Percentiles rank a stretch among this genome's conserved stretches.
phyloP scores from a whole-genome alignment of 106 monocot species.

The Platanthera guangdongensis region DNA sequence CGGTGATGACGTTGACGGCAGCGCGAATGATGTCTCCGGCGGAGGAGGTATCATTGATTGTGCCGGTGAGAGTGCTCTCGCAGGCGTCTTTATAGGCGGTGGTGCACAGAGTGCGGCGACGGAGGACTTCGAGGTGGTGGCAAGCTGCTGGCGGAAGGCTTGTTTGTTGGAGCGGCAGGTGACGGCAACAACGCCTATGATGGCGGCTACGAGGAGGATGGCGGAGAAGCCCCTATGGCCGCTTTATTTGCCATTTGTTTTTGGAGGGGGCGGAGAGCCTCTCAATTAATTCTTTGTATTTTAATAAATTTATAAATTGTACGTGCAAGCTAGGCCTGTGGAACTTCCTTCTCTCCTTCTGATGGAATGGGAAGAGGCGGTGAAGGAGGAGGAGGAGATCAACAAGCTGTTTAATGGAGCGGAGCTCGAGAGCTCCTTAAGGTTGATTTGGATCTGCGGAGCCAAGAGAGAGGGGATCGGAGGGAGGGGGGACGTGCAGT shows the following conservation, averaged over 20 bases:
- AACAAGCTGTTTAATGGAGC: background rate
- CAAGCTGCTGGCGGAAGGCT: background rate
- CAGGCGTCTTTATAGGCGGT: conserved; percentile 8
- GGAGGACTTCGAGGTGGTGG: conserved; percentile 11
- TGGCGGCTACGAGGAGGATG: conserved; percentile 24
- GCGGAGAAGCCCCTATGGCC: conserved; percentile 22
- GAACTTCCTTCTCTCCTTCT: background rate
- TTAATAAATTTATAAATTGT: too few species aligned
- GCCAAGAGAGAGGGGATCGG: background rate
- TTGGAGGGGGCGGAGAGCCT: too few species aligned
- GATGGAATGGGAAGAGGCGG: background rate
- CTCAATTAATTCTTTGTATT: too few species aligned
- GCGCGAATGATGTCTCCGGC: conserved; percentile 5
- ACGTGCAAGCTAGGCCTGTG: too few species aligned
- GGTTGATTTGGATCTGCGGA: background rate
- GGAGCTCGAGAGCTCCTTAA: conserved; percentile 17
- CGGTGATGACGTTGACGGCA: background rate
- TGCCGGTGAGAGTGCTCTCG: background rate
- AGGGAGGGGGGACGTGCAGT: background rate
- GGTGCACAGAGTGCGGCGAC: conserved; percentile 3
- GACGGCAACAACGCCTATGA: conserved; percentile 31
- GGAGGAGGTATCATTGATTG: background rate
- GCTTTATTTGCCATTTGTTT: conserved; percentile 40
- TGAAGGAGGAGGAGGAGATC: too few species aligned
- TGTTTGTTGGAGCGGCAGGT: conserved; percentile 10